Evolutionary conservation across 345 rosid genomes (phyloP).

Genomic region (Murraya koenigii): DNA sequence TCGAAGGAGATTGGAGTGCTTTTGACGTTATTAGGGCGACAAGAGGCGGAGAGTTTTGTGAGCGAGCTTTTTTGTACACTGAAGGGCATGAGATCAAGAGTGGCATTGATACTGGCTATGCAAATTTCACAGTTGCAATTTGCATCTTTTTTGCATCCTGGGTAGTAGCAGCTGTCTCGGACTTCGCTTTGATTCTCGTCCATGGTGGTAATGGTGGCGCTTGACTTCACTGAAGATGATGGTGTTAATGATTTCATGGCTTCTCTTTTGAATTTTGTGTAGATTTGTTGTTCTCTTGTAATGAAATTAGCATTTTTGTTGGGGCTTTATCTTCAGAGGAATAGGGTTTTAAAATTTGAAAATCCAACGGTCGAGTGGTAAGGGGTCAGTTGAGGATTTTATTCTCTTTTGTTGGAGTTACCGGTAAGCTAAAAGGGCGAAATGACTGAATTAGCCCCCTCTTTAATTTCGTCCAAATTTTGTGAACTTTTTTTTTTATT

Average conservation of each 20-base stretch:
- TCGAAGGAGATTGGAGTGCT: slow-evolving; percentile 58
- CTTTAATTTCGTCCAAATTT: neutral
- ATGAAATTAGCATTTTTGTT: neutral
- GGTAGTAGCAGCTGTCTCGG: slow-evolving; percentile 76
- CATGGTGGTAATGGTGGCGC: slow-evolving; percentile 20
- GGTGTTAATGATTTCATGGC: slow-evolving; percentile 39
- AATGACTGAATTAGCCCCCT: slow-evolving; percentile 4
- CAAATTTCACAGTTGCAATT: slow-evolving; percentile 82
- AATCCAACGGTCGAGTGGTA: slow-evolving; percentile 39
- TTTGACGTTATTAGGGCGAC: slow-evolving; percentile 23
- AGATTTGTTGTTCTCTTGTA: neutral
- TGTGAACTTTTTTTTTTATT: too few species aligned
- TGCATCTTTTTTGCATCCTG: slow-evolving; percentile 83
- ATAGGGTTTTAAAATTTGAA: slow-evolving; percentile 44
- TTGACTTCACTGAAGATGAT: slow-evolving; percentile 41
- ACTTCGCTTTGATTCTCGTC: slow-evolving; percentile 28
- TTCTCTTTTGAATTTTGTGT: slow-evolving; percentile 5
- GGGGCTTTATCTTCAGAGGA: neutral
- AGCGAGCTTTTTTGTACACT: slow-evolving; percentile 71
- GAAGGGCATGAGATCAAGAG: slow-evolving; percentile 79
- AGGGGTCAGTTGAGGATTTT: neutral
- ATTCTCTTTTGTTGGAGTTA: neutral
- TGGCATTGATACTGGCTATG: slow-evolving; percentile 81
- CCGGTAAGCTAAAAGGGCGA: neutral
- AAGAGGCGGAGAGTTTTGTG: slow-evolving; percentile 48